Conservation (phyloP, 441 rosid species). For the Corymbia calophylla region DNA sequence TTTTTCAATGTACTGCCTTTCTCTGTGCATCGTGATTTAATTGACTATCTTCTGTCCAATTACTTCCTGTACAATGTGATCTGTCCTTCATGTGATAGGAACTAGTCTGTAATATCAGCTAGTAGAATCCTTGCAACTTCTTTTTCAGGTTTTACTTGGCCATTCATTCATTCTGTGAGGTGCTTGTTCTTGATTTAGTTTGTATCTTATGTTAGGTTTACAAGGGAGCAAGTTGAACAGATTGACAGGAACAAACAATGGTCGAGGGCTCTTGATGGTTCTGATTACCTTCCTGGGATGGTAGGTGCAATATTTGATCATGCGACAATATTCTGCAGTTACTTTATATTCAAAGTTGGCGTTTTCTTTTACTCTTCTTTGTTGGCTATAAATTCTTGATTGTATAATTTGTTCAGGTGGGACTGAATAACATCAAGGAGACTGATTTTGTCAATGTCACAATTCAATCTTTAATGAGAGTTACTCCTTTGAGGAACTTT, state of each 20-base stretch:
- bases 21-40: not conserved
- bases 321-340: not conserved
- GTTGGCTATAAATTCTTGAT: not conserved
- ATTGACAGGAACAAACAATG: slow-evolving; percentile 81
- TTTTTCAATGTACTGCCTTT: not conserved
- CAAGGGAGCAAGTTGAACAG: slow-evolving; percentile 68
- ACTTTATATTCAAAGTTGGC: not conserved
- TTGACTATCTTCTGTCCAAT: not conserved
- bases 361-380: not conserved
- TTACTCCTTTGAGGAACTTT: slow-evolving; percentile 85
- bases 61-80: not conserved
- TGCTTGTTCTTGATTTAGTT: not conserved
- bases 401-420: slow-evolving; percentile 50
- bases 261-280: slow-evolving; percentile 98
- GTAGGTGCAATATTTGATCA: slow-evolving; percentile 13
- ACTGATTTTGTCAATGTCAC: slow-evolving; percentile 97
- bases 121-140: not conserved
- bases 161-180: not conserved
- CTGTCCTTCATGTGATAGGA: not conserved
- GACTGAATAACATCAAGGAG: slow-evolving; percentile 89
- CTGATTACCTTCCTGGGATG: slow-evolving; percentile 99
- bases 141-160: not conserved
- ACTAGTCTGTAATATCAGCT: not conserved
- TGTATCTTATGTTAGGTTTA: slow-evolving; percentile 49
- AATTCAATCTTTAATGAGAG: slow-evolving; percentile 94